Percentiles rank a stretch among this genome's conserved stretches.
Evolutionary conservation across 257 asterid species (phyloP).

Genomic region (Solanum appendiculatum): DNA sequence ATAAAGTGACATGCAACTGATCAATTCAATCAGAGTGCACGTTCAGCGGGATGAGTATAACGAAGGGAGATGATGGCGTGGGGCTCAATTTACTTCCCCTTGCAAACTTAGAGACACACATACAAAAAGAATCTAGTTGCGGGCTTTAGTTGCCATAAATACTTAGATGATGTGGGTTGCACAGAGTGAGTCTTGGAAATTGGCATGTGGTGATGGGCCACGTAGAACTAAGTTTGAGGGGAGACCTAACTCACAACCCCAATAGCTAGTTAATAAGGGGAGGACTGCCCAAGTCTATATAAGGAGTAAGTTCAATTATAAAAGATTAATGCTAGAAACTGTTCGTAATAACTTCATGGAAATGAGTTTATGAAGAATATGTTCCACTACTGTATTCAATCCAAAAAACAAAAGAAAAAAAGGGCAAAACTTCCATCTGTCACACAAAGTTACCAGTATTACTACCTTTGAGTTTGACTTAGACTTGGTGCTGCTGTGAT

Average conservation of each 20-base stretch:
- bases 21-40: neutral
- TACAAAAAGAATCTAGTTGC: neutral
- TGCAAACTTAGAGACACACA: neutral
- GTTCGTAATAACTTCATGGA: neutral
- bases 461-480: constrained; percentile 1
- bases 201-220: neutral
- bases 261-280: neutral
- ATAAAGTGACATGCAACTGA: neutral
- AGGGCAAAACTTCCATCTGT: neutral
- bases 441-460: neutral
- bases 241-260: neutral
- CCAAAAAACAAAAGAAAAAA: neutral
- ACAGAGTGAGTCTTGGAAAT: neutral
- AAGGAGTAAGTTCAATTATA: neutral
- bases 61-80: neutral
- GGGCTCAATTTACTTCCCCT: neutral
- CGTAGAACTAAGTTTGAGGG: neutral
- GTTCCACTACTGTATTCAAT: neutral
- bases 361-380: neutral
- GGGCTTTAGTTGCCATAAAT: neutral
- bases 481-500: constrained; percentile 8
- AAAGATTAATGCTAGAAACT: neutral
- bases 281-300: neutral
- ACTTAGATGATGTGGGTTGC: neutral
- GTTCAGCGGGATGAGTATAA: neutral